Evolutionary conservation across 345 rosid genomes (phyloP), one percentile per base, ranked within the genome.

Genomic region (Dimocarpus longan): DNA sequence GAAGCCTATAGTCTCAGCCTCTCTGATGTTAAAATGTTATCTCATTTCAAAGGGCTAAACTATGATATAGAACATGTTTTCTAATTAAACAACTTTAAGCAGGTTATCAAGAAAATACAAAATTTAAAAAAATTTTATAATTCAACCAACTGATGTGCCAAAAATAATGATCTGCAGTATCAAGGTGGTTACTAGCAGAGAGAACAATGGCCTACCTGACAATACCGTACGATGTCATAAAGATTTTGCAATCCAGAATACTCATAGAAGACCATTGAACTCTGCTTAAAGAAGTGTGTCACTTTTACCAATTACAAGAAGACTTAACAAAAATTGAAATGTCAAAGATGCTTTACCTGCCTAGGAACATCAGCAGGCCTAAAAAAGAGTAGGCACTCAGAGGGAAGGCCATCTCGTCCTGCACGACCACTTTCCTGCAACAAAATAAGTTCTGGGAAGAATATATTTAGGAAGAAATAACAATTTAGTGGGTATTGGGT

Each of bases 211-310:
- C 65, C 22, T 95, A 95, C 99, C 99, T 90, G 98, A 82, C 94
- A 93, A 82, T 92, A 95, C 68, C 91, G 87, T 24, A 92, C 99
- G 66, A 95, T 93, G 80, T 90, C 93, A 77, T 93, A 95, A 42
- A 93, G 98, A 85, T 91, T 95, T 80, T 89, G 96, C 93, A 95
- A 85, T 74, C 99, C 99, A 79, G 95, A 89, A 74, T 95, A 89
- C 89, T 95, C 98, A 73, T 92, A 91, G 86, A 95, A 95, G 80
- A 95, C 95, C 99, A 95, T 95, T 28, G 99, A 90, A 88, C 99
- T 95, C 99, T 95, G 93, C 76, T 48, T 57, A 70, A 37, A 82
- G 70, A 79, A 68, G 68, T 8, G 66, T 42, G 62, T 42, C 81
- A 80, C 44, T 44, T 56, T 71, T 43, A 75, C 43, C 32, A 78